These are phyloP conservation scores for Phytophthora kernoviae DNA, from an alignment of 352 stramenopile species.

Conservation along the genomic window DNA sequence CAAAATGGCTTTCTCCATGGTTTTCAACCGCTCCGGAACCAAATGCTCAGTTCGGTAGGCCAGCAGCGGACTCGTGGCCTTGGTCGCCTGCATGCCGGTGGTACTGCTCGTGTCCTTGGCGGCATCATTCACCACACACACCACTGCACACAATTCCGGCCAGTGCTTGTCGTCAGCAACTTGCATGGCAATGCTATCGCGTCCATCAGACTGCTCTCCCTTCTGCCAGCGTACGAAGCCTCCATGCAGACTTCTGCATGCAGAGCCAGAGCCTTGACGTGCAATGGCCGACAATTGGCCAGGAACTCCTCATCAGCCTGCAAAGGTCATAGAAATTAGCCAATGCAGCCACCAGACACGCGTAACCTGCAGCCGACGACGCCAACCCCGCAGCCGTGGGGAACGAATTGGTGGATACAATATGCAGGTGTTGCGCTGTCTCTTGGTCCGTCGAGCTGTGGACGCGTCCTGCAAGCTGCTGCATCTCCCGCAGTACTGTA, in stretches of 20 bases:
- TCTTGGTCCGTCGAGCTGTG: conserved; percentile 12
- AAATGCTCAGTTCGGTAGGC: conserved; percentile 83
- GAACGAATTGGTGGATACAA: conserved; percentile 98
- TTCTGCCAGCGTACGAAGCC: conserved; percentile 98
- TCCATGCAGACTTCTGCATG: conserved; percentile 95
- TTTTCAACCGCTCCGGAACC: conserved; percentile 83
- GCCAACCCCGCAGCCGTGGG: conserved; percentile 97
- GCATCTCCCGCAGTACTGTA: conserved; percentile 73
- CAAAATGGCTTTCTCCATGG: conserved; percentile 92
- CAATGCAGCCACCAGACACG: conserved; percentile 91
- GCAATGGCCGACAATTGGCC: conserved; percentile 94
- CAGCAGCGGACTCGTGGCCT: conserved; percentile 93
- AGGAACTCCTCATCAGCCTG: conserved; percentile 89
- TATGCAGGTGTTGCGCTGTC: conserved; percentile 78
- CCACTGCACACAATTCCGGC: conserved; percentile 93
- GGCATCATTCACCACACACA: conserved; percentile 96
- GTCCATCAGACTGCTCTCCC: conserved; percentile 72
- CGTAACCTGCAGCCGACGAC: conserved; percentile 97
- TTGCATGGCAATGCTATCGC: conserved; percentile 69
- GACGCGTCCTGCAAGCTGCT: conserved; percentile 39
- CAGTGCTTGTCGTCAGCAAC: conserved; percentile 92
- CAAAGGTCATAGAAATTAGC: conserved; percentile 88
- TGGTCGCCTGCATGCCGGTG: conserved; percentile 94
- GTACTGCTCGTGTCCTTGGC: conserved; percentile 98
- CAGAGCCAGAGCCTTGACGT: conserved; percentile 94